Evolutionary conservation across 169 alveolate species (phyloP).

Genomic region (Besnoitia besnoiti): DNA sequence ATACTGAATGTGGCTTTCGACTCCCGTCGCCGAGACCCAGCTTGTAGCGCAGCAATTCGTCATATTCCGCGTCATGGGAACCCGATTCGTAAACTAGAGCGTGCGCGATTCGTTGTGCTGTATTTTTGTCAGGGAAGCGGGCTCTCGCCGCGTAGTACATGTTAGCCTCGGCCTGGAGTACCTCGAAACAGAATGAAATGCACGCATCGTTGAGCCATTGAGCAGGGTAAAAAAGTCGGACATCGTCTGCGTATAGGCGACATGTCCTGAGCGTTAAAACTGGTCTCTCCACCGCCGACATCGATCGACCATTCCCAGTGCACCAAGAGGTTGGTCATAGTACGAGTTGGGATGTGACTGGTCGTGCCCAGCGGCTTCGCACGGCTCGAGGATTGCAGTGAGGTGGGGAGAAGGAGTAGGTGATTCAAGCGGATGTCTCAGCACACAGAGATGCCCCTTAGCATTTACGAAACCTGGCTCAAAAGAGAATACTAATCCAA

Average conservation of each 20-base stretch:
- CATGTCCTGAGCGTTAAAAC: not conserved
- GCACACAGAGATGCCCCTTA: no score
- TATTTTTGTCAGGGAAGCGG: not conserved
- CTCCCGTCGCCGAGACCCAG: not conserved
- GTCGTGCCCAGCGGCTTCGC: no score
- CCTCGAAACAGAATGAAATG: not conserved
- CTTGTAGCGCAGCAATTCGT: not conserved
- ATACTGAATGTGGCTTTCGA: no score
- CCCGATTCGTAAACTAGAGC: not conserved
- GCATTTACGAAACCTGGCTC: no score
- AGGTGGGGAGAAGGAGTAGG: no score
- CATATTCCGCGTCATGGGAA: not conserved
- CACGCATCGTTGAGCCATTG: constrained; percentile 21
- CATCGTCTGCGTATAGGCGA: not conserved
- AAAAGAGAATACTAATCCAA: no score
- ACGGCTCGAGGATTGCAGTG: no score
- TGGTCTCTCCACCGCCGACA: not conserved
- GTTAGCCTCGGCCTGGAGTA: not conserved
- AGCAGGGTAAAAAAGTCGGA: not conserved
- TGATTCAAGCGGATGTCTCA: no score
- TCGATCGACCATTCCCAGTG: not conserved
- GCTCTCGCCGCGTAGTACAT: not conserved
- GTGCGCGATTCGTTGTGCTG: not conserved
- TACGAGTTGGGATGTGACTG: no score
- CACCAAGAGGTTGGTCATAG: not conserved